These are phyloP conservation scores for Plectosphaerella sp. DNA, from an alignment of 2,329 filamentous ascomycete species.

Conservation along the genomic window DNA sequence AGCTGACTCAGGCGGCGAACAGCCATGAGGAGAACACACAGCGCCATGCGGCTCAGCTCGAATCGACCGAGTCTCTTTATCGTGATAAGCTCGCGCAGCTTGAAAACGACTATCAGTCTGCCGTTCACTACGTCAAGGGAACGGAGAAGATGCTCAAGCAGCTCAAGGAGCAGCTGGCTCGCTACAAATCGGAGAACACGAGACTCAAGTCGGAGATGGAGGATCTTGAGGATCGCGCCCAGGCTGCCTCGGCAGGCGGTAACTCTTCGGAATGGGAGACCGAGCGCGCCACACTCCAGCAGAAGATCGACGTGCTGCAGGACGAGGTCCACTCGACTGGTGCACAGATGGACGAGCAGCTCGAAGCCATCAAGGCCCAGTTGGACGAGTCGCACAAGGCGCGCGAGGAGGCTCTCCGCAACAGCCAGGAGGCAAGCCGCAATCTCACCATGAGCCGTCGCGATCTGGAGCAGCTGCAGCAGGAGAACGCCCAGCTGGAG, in stretches of 20 bases:
- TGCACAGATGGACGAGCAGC: constrained; percentile 64
- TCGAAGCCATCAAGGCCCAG: constrained; percentile 65
- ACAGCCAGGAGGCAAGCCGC: constrained; percentile 46
- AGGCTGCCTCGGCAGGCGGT: constrained; percentile 29
- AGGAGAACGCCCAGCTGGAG: constrained; percentile 78
- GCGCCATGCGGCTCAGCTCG: constrained; percentile 71
- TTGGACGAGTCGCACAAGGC: constrained; percentile 62
- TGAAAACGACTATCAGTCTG: constrained; percentile 95
- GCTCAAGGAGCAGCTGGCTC: constrained; percentile 94
- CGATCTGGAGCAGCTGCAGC: constrained; percentile 76
- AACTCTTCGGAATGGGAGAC: constrained; percentile 64
- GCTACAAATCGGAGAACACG: constrained; percentile 82
- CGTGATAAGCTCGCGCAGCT: constrained; percentile 90
- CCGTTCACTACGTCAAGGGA: constrained; percentile 95
- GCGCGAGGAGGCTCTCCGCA: constrained; percentile 60
- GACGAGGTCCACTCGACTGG: constrained; percentile 63
- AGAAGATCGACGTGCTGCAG: constrained; percentile 67
- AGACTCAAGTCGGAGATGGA: constrained; percentile 81
- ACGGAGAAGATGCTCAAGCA: constrained; percentile 99
- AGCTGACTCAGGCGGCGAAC: constrained; percentile 71
- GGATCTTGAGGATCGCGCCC: constrained; percentile 52
- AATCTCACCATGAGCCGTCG: constrained; percentile 57
- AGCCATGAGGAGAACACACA: constrained; percentile 83
- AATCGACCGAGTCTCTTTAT: constrained; percentile 84
- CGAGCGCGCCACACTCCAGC: constrained; percentile 64